These are phyloP conservation scores for Pyropia haitanensis DNA, from an alignment of 23 red algal species.

Conservation along the genomic window DNA sequence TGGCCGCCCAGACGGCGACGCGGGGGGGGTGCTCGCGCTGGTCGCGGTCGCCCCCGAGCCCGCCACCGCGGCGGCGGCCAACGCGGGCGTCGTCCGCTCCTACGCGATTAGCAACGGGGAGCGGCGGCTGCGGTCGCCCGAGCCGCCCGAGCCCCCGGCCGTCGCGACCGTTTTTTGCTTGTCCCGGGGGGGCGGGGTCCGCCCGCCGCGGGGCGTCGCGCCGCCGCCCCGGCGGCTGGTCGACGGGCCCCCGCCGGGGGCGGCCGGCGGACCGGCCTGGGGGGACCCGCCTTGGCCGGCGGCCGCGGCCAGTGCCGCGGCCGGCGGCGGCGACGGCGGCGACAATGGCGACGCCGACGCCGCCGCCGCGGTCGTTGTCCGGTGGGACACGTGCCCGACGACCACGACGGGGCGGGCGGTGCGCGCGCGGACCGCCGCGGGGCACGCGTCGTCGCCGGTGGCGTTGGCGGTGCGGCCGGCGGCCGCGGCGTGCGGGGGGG, in stretches of 20 bases:
- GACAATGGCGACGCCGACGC: neutral
- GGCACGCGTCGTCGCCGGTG: slow-evolving; percentile 19
- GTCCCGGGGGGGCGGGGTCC: neutral
- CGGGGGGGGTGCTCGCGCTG: slow-evolving; percentile 18
- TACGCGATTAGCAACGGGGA: slow-evolving; percentile 73
- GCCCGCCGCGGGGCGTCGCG: no score
- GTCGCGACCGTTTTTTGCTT: slow-evolving; percentile 35
- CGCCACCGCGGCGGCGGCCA: slow-evolving; percentile 24
- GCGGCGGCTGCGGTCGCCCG: slow-evolving; percentile 53
- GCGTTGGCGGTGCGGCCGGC: neutral
- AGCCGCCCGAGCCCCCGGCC: slow-evolving; percentile 61
- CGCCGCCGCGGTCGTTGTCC: slow-evolving; percentile 30
- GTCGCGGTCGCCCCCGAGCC: slow-evolving; percentile 47
- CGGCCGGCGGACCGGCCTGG: no score
- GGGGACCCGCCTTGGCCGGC: no score
- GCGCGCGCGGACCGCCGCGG: slow-evolving; percentile 39
- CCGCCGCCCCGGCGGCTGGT: no score
- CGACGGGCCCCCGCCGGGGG: no score
- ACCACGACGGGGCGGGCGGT: slow-evolving; percentile 25
- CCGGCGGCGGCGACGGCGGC: no score
- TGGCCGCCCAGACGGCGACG: no score
- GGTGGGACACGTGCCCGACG: slow-evolving; percentile 51
- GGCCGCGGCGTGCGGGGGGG: neutral
- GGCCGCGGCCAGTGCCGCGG: no score
- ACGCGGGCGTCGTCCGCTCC: slow-evolving; percentile 49